Evolutionary conservation across 2,329 filamentous ascomycete species (phyloP), one percentile per base, ranked within the genome.

Genomic region (Fusarium nanum): DNA sequence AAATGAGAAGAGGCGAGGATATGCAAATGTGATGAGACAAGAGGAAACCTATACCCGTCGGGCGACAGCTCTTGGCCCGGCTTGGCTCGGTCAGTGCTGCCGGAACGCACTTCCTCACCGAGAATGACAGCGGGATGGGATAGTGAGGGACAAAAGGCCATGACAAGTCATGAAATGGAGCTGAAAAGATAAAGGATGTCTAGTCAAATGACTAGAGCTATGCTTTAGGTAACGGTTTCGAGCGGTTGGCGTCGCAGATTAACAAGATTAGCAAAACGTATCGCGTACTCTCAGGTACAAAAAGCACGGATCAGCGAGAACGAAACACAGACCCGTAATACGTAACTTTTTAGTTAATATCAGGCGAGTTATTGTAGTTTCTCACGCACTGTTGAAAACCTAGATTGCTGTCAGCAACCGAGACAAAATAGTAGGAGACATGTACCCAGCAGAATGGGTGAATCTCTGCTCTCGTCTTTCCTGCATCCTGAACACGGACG

Each of bases 191-290:
- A 37, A 41, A 59, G 41, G 50, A 48, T 12, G 42, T 32, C 16
- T 46, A 37, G 48, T n/a, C 46, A 55, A 22, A 41, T 63, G 53
- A 40, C 34, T 56, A 53, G 20, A 64, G 44, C 23, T 49, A 57
- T 47, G 44, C 40, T 56, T 61, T 63, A 70, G 57, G 67, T 68
- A 68, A 56, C 67, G 50, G 67, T 61, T 71, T 54, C 49, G 50
- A 56, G 52, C 53, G 68, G 50, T 27, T 68, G 46, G 59, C 52
- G 64, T 61, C 59, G 63, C 68, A 61, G 55, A 71, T 65, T 68
- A 49, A 70, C 60, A 60, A 53, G 44, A 61, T 68, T 64, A 52
- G 57, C 67, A 70, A 64, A 67, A 47, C 30, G 47, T 28, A 64
- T 67, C 50, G 32, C 32, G 32, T 52, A 52, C 48, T 52, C 58